Evolutionary conservation across 495 filamentous ascomycete species (phyloP), one percentile per base, ranked within the genome.

Genomic region (Amniculicola lignicola): DNA sequence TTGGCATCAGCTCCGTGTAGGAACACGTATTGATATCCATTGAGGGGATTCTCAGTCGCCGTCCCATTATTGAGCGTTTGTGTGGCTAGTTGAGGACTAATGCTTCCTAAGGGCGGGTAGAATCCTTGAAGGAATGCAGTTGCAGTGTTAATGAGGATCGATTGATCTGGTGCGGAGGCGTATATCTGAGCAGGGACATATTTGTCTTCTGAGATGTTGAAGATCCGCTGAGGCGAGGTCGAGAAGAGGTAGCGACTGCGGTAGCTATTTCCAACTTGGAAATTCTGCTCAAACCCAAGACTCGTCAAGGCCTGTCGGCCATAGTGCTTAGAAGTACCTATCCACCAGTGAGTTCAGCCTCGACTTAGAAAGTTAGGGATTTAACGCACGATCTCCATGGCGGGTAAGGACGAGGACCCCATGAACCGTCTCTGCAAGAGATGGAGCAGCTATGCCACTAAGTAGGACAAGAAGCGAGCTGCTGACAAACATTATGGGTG

Each of bases 11-110:
- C 19, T 7, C 38, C 50, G 15, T 54, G 37, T 2, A 54, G 4
- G 25, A 21, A 12, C 4, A 54, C 50, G 38, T 54, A 54, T 36
- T 44, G 37, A 25, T 54, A 54, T 28, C 50, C 50, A 39, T 44
- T 33, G 6, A 54, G 50, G 22, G 50, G 50, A 39, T 39, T 39
- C 36, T 39, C 14, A 39, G 36, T 39, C 36, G 36, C 36, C 36
- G 36, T 39, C 36, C 25, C 46, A 28, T 45, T 45, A 15, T 24
- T 45, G 42, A 45, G 42, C 21, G 42, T 45, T 45, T 45, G 42
- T 12, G 25, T 29, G 25, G 42, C 42, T 14, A 45, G 42, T 12
- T 24, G 4, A 4, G 21, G 21, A 29, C 25, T 29, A 21, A 45
- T 22, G 36, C 36, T 15, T 18, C 36, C 36, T 18, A 39, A 39